Evolutionary conservation across 1,284 basidiomycete genomes (phyloP).

Genomic region (Retiboletus flavoniger): DNA sequence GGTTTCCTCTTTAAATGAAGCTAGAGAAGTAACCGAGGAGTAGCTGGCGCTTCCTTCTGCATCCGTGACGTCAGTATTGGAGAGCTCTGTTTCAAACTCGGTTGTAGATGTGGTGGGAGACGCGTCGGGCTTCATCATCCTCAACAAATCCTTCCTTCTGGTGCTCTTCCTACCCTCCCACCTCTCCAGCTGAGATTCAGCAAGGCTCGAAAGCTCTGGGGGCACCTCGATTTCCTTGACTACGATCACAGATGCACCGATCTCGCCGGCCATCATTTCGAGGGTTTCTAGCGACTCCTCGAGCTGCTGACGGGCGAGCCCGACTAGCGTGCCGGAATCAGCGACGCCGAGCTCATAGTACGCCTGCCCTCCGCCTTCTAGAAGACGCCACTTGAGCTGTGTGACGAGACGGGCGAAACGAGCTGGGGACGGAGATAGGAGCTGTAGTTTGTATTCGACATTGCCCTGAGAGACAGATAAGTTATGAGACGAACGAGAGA

Average conservation of each 20-base stretch:
- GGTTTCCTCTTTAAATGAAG: not conserved
- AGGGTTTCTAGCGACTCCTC: slow-evolving; percentile 80
- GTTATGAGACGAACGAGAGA: not conserved
- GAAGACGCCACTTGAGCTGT: slow-evolving; percentile 91
- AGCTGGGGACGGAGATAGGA: slow-evolving; percentile 65
- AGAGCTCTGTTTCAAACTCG: slow-evolving; percentile 38
- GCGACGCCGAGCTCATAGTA: slow-evolving; percentile 91
- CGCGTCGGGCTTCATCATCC: slow-evolving; percentile 17
- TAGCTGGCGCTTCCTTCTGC: slow-evolving; percentile 36
- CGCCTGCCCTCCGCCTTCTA: slow-evolving; percentile 88
- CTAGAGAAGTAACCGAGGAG: slow-evolving; percentile 5
- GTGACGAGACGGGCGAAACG: slow-evolving; percentile 83
- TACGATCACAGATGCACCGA: slow-evolving; percentile 85
- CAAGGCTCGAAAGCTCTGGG: slow-evolving; percentile 45
- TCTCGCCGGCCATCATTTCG: slow-evolving; percentile 88
- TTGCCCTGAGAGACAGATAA: slow-evolving; percentile 53
- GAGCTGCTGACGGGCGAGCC: slow-evolving; percentile 72
- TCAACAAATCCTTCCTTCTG: slow-evolving; percentile 23
- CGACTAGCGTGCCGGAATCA: slow-evolving; percentile 84
- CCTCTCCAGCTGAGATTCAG: slow-evolving; percentile 29
- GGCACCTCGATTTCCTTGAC: slow-evolving; percentile 83
- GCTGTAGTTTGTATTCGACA: slow-evolving; percentile 84
- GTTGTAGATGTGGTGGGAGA: slow-evolving; percentile 38
- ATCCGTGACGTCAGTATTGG: slow-evolving; percentile 32
- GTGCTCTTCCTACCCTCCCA: slow-evolving; percentile 30